Evolutionary conservation across 2,329 filamentous ascomycete genomes (phyloP), one percentile per base, ranked within the genome.

Genomic region (Pyrenochaeta sp.): DNA sequence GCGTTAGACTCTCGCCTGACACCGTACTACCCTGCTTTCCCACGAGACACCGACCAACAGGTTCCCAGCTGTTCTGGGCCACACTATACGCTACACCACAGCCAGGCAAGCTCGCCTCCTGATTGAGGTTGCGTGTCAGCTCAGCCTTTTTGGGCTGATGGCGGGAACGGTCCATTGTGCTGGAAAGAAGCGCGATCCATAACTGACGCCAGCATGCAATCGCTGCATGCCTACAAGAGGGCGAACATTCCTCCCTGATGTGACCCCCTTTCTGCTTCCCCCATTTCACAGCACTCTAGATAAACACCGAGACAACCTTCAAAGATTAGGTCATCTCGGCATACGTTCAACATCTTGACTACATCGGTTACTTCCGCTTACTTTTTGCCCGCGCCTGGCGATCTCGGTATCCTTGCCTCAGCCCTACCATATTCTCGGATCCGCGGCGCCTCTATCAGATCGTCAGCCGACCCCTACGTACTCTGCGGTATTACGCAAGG

Each of bases 41-140:
- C 62, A 60, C 59, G 60, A 64, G 58, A 56, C 52, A 50, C 58
- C 49, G 58, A 47, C 55, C 49, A 58, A 45, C 39, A 42, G 49
- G 50, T 58, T 19, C 56, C 62, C 56, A 54, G 54, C 58, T 52
- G 46, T 53, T 59, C 64, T 67, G 58, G 66, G 56, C 57, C 62
- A 30, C 57, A 54, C 47, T 44, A 54, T 54, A 52, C 63, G 66
- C 66, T 67, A 65, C 61, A 56, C 52, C 50, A 28, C 52, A 55
- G 62, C 61, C 62, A 69, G 65, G 60, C 62, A 43, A 52, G 44
- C 47, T 50, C 57, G 52, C 58, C 53, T 54, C 44, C 53, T 58
- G 61, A 59, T 61, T 59, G 59, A 61, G 64, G 58, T 62, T 68
- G 69, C 67, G 67, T 67, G 68, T 72, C 69, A 71, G 70, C 69